Percentiles rank a stretch among this genome's conserved stretches.
Evolutionary conservation across 2,329 filamentous ascomycete species (phyloP).

Genomic region (Sarocladiaceae sp.): DNA sequence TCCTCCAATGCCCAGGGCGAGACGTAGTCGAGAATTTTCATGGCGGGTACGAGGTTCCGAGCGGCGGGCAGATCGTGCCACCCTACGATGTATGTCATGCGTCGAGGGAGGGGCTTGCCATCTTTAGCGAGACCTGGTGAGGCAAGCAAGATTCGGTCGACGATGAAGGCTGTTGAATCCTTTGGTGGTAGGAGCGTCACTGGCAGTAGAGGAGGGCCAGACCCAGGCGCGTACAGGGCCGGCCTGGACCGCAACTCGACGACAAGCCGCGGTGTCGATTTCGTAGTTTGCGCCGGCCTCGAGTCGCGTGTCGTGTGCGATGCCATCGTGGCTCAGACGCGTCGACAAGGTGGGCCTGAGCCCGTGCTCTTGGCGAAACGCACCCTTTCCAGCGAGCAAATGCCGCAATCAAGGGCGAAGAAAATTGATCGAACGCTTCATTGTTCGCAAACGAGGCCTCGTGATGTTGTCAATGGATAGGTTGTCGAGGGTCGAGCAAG

Average conservation of each 20-base stretch:
- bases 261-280: neutral
- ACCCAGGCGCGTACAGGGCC: neutral
- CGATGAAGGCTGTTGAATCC: slow-evolving; percentile 51
- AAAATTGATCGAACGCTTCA: too few relatives aligned
- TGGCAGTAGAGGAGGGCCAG: slow-evolving; percentile 40
- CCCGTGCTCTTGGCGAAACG: too few relatives aligned
- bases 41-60: slow-evolving; percentile 37
- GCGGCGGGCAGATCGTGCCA: slow-evolving; percentile 48
- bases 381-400: too few relatives aligned
- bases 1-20: slow-evolving; percentile 50
- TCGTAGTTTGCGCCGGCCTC: too few relatives aligned
- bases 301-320: too few relatives aligned
- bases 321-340: too few relatives aligned
- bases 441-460: too few relatives aligned
- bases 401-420: too few relatives aligned
- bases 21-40: slow-evolving; percentile 50
- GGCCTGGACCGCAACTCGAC: neutral
- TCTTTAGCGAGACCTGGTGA: slow-evolving; percentile 24
- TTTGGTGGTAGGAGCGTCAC: slow-evolving; percentile 40
- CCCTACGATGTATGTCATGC: slow-evolving; percentile 48
- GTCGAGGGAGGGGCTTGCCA: slow-evolving; percentile 30
- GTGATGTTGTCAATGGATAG: too few relatives aligned
- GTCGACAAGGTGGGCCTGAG: too few relatives aligned
- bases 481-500: too few relatives aligned
- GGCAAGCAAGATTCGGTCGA: slow-evolving; percentile 42